Evolutionary conservation across 108 stramenopile species (phyloP).

Genomic region (Nitzschia sp.): DNA sequence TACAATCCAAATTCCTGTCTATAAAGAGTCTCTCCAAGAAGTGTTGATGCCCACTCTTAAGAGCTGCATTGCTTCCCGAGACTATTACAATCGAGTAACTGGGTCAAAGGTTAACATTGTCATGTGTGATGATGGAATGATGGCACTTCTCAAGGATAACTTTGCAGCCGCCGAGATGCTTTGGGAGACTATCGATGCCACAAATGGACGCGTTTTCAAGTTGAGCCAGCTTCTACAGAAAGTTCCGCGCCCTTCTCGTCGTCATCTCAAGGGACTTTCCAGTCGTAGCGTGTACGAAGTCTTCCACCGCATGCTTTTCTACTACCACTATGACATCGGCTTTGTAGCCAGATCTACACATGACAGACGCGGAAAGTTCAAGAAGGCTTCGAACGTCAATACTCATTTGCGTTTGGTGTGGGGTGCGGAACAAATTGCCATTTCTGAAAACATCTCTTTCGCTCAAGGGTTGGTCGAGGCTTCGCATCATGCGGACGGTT

Average conservation of each 20-base stretch:
- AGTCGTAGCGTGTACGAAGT: constrained; percentile 55
- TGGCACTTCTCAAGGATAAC: constrained; percentile 48
- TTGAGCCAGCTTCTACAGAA: constrained; percentile 41
- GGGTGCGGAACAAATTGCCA: constrained; percentile 41
- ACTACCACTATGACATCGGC: constrained; percentile 56
- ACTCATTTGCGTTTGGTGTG: constrained; percentile 48
- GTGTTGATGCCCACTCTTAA: constrained; percentile 51
- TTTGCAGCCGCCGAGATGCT: constrained; percentile 62
- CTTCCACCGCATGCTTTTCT: constrained; percentile 55
- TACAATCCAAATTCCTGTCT: constrained; percentile 57
- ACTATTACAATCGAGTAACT: constrained; percentile 39
- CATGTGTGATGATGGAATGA: constrained; percentile 57
- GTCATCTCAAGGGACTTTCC: constrained; percentile 48
- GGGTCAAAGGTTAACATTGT: constrained; percentile 48
- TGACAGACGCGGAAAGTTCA: constrained; percentile 60
- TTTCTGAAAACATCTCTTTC: constrained; percentile 20
- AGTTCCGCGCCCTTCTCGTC: constrained; percentile 46
- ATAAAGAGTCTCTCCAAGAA: constrained; percentile 48
- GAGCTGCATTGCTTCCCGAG: constrained; percentile 40
- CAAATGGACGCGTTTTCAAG: constrained; percentile 40
- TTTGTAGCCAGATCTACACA: constrained; percentile 51
- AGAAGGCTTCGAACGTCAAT: constrained; percentile 62
- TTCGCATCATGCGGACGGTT: constrained; percentile 47
- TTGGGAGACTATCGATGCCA: constrained; percentile 48
- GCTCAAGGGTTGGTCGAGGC: constrained; percentile 40